Conservation (phyloP, 1,139 yeast genomes). For the Yamadazyma songkhlaensis region DNA sequence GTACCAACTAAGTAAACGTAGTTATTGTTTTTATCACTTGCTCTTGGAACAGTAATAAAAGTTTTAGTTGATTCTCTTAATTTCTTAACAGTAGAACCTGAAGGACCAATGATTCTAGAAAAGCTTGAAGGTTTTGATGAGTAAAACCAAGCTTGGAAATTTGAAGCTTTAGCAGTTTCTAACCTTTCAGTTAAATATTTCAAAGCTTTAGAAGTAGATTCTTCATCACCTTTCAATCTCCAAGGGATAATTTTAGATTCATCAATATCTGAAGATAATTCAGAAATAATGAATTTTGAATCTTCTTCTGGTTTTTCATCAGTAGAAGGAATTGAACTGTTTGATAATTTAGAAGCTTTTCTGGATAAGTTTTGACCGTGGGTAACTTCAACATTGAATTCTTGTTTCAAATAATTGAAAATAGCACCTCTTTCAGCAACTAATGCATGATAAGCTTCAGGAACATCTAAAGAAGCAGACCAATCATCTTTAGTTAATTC, state of each 20-base stretch:
- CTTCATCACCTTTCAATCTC: constrained; percentile 56
- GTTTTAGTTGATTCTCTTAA: constrained; percentile 61
- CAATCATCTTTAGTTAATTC: constrained; percentile 56
- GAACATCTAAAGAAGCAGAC: constrained; percentile 50
- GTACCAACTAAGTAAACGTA: constrained; percentile 33
- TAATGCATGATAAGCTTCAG: constrained; percentile 55
- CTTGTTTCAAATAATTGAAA: constrained; percentile 53
- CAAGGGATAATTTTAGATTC: constrained; percentile 50
- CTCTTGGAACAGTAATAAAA: constrained; percentile 63
- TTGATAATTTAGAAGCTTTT: constrained; percentile 51
- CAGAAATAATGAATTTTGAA: constrained; percentile 43
- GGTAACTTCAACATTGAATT: constrained; percentile 58
- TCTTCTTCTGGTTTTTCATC: constrained; percentile 51
- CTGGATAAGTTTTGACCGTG: constrained; percentile 51
- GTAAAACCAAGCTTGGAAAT: constrained; percentile 38
- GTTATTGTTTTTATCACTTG: constrained; percentile 40
- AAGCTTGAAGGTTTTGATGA: constrained; percentile 32
- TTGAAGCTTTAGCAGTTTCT: constrained; percentile 32
- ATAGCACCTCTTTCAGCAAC: constrained; percentile 70
- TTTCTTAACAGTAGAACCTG: constrained; percentile 64
- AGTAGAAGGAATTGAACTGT: constrained; percentile 41
- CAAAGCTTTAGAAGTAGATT: constrained; percentile 38
- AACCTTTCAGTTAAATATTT: constrained; percentile 33
- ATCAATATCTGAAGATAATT: constrained; percentile 11
- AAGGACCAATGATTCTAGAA: constrained; percentile 71